A percentile compares a stretch with the other conserved stretches of the same genome.
Evolutionary conservation across 2,329 filamentous ascomycete genomes (phyloP).

Genomic region (Botrytis hyacinthi): DNA sequence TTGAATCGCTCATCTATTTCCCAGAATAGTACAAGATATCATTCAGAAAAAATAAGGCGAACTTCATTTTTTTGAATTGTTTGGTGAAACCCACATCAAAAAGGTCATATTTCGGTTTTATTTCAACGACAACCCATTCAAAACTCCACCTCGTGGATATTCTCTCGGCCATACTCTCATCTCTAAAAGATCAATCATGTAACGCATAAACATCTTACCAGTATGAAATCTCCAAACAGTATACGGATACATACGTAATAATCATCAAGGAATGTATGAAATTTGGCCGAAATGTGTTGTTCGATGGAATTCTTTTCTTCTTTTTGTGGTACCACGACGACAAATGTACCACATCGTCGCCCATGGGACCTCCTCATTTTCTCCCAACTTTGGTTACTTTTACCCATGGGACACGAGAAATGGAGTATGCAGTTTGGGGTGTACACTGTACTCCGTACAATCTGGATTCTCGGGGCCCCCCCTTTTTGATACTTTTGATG

Average conservation of each 20-base stretch:
- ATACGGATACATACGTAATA: slow-evolving; percentile 1
- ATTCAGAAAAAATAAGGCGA: not conserved
- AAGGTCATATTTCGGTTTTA: slow-evolving; percentile 18
- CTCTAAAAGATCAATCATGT: not conserved
- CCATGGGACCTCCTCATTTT: slow-evolving; percentile 18
- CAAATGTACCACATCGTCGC: not conserved
- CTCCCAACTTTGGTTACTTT: not conserved
- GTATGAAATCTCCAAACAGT: not conserved
- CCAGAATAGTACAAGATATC: slow-evolving; percentile 3
- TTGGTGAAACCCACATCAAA: slow-evolving; percentile 14
- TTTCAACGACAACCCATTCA: slow-evolving; percentile 2
- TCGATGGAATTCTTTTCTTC: not conserved
- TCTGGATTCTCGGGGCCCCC: not conserved
- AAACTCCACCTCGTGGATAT: slow-evolving; percentile 15
- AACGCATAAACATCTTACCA: slow-evolving; percentile 9
- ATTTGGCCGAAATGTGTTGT: slow-evolving; percentile 5
- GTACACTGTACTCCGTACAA: not conserved
- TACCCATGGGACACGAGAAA: slow-evolving; percentile 10
- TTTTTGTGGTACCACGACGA: slow-evolving; percentile 1
- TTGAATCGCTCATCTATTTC: slow-evolving; percentile 3
- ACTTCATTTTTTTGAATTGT: not conserved
- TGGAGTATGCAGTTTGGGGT: slow-evolving; percentile 9
- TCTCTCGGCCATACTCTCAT: slow-evolving; percentile 14
- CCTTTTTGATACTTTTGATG: not conserved
- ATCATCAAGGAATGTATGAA: not conserved